Base-by-base conservation (phyloP, 768 basidiomycete species). In the Rhodotorula kratochvilovae region DNA sequence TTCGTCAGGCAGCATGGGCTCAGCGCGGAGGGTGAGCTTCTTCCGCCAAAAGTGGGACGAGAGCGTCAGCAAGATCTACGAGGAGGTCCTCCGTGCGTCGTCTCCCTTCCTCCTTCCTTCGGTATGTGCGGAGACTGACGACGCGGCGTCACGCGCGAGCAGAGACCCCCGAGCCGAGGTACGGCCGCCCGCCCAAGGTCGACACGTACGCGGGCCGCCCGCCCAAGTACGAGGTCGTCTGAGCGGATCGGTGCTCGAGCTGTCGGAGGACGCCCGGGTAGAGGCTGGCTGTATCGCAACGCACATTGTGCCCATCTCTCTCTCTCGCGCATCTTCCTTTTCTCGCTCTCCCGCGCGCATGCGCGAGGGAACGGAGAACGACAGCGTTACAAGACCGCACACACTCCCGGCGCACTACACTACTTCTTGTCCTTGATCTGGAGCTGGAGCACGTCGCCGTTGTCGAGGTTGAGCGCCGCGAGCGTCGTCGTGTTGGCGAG, bases 11-110 rank as follows among this genome's bases (percentile, higher is more conserved):
- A 83, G 70, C 85, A 88, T 81, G 83, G 83, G 50, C 68, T 81
- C 31, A 61, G 55, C 33, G 88, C 90, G 46, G 89, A 89, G 29
- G 92, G 89, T 83, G 10, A 88, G 89, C 79, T 90, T 93, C 88
- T 94, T 88, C 86, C 84, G 92, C 77, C 86, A 86, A 74, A 83
- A 87, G 51, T 93, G 91, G 90, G 84, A 87, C 75, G 42, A 56
- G 58, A 63, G 63, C 5, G 70, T 75, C 23, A 82, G 83, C 31
- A 84, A 83, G 76, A 87, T 92, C 68, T 90, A 92, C 81, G 76
- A 77, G 70, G 84, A 87, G 72, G 81, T 88, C 45, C 81, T 92
- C 70, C 84, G 91, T 89, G 78, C 81, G 90, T 48, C 25, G 31
- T 35, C 43, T 5, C 48, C 31, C 23, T 33, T 29, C 50, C 42